phyloP scores from a whole-genome alignment of 139 green algal genomes.

The Micractinium conductrix region DNA sequence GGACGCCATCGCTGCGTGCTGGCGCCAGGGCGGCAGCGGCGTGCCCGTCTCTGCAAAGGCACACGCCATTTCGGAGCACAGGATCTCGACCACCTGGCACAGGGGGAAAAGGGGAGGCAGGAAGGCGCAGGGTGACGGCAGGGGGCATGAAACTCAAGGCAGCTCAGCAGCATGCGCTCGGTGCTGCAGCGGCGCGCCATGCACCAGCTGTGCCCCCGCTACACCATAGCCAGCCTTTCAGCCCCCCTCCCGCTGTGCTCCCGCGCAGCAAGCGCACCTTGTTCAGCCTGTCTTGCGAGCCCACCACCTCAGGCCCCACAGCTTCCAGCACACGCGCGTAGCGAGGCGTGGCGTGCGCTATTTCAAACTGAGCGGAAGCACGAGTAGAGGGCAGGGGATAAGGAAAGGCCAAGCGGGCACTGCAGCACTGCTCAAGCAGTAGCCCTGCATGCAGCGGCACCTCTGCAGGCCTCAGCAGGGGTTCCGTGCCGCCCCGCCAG shows the following conservation, averaged over 20 bases:
- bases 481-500: too few relatives aligned
- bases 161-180: too few relatives aligned
- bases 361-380: conserved; percentile 58
- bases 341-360: conserved; percentile 51
- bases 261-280: conserved; percentile 10
- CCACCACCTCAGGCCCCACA: conserved; percentile 50
- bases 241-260: not conserved
- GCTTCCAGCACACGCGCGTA: conserved; percentile 55
- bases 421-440: too few relatives aligned
- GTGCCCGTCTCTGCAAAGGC: conserved; percentile 51
- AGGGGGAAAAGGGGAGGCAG: not conserved
- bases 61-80: conserved; percentile 59
- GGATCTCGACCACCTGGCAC: conserved; percentile 45
- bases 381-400: too few relatives aligned
- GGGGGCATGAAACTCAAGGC: too few relatives aligned
- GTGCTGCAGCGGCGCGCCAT: too few relatives aligned
- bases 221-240: not conserved
- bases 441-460: not conserved
- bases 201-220: too few relatives aligned
- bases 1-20: conserved; percentile 56
- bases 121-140: too few relatives aligned
- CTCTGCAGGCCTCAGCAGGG: too few relatives aligned
- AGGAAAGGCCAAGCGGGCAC: too few relatives aligned
- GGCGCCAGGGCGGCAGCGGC: conserved; percentile 66
- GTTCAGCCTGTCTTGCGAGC: conserved; percentile 33